phyloP scores from a whole-genome alignment of 495 filamentous ascomycete genomes.

The Pyronema omphalodes region DNA sequence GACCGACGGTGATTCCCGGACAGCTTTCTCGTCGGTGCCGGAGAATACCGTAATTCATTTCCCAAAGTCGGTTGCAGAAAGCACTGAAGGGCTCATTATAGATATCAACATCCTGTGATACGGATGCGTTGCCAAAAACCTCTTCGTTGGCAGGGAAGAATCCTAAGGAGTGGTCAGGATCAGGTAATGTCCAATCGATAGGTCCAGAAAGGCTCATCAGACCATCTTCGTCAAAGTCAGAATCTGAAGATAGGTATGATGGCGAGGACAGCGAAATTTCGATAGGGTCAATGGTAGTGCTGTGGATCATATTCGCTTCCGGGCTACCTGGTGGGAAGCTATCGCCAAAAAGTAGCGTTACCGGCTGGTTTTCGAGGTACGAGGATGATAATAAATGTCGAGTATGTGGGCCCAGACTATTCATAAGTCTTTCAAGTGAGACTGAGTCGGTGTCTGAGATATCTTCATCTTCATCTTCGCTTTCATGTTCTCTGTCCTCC shows the following conservation, averaged over 20 bases:
- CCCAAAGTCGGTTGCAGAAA: slow-evolving; percentile 12
- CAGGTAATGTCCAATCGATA: not conserved
- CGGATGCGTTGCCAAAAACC: not conserved
- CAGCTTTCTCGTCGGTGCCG: slow-evolving; percentile 6
- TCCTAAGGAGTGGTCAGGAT: not conserved
- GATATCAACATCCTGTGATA: slow-evolving; percentile 20
- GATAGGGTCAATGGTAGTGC: not conserved
- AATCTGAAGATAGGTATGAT: not conserved
- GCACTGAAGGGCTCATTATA: slow-evolving; percentile 23
- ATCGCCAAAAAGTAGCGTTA: not conserved
- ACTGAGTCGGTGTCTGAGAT: too few species aligned
- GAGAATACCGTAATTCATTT: not conserved
- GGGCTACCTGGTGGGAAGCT: not conserved
- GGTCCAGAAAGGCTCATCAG: not conserved
- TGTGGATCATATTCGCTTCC: not conserved
- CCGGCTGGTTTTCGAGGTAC: not conserved
- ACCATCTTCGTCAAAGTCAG: not conserved
- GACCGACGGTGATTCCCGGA: slow-evolving; percentile 2
- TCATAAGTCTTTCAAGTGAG: too few species aligned
- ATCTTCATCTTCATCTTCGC: too few species aligned
- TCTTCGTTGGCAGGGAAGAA: not conserved
- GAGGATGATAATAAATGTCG: not conserved
- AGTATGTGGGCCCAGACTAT: too few species aligned
- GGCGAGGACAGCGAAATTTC: not conserved
- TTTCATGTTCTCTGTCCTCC: too few species aligned